Conservation (phyloP, 2,329 filamentous ascomycete genomes). For the Colletotrichum somersetense region DNA sequence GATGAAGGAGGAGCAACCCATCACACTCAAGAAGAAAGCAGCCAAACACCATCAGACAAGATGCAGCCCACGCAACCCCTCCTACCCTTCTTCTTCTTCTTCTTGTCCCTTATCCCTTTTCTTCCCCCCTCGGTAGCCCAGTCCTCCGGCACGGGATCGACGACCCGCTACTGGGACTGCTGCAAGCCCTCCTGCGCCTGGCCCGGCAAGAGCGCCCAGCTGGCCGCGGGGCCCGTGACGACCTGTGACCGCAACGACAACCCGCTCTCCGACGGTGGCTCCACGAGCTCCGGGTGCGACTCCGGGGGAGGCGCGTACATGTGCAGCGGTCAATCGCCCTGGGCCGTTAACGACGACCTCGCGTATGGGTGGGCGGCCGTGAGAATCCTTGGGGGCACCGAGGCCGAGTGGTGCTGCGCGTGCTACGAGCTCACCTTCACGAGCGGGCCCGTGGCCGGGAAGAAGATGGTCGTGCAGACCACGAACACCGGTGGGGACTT, state of each 20-base stretch:
- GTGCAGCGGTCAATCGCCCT: conserved; percentile 65
- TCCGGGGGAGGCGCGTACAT: conserved; percentile 64
- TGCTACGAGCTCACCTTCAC: conserved; percentile 74
- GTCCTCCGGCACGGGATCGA: conserved; percentile 47
- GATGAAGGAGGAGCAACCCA: neutral
- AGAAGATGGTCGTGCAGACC: conserved; percentile 72
- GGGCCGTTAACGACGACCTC: conserved; percentile 62
- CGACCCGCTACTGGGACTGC: conserved; percentile 64
- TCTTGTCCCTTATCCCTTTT: conserved; percentile 42
- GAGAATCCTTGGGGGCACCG: conserved; percentile 58
- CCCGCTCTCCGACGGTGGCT: conserved; percentile 57
- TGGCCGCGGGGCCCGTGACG: conserved; percentile 54
- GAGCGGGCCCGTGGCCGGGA: conserved; percentile 63
- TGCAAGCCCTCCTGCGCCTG: conserved; percentile 71
- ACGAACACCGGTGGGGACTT: conserved; percentile 70
- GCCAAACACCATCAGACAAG: neutral
- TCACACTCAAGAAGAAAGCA: neutral
- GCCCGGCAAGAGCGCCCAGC: conserved; percentile 61
- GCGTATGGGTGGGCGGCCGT: conserved; percentile 69
- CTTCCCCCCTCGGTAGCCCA: conserved; percentile 43
- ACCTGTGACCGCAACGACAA: conserved; percentile 64
- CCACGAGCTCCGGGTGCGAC: conserved; percentile 52
- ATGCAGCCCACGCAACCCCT: conserved; percentile 13
- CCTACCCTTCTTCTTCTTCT: conserved; percentile 42
- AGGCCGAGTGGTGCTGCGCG: conserved; percentile 63